Base-by-base conservation (phyloP, 306 rosid genomes). In the Echinosophora koreensis region DNA sequence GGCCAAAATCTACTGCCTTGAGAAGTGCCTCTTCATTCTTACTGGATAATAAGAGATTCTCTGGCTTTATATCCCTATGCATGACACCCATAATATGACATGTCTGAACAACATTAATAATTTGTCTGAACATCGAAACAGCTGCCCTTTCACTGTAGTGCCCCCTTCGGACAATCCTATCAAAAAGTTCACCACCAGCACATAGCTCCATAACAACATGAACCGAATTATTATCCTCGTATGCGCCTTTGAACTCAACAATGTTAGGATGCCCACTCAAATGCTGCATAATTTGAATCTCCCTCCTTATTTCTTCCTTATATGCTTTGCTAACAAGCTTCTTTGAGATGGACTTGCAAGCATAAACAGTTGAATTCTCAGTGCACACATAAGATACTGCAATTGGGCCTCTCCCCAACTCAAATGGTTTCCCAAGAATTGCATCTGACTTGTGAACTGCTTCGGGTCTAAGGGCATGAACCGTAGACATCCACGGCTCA, bases 331-430 rank as follows among this genome's bases (percentile, higher is more conserved):
- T 85, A 51, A 84, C 87, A 30, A 91, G 90, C 82, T 93, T 91
- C 85, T 91, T 93, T 8, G 93, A 93, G 47, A 93, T 88, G 4
- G 96, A 91, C 78, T 93, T 93, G 84, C 97, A 93, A 13, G 98
- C 98, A 81, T 77, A 93, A 58, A 78, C 77, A 6, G 87, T 87
- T 69, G 96, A 87, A 81, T 54, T 90, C 77, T 93, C 96, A 17
- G 85, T 85, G 74, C 98, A 91, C 0, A 86, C 89, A 69, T 88
- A 89, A 13, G 90, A 88, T 51, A 93, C 97, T 50, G 93, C 98
- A 85, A 86, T 88, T 80, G 84, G 91, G 3, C 98, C 98, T 79
- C 92, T 86, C 35, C 98, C 97, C 76, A 93, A 85, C 76, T 91
- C 94, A 73, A 64, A 88, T 47, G 93, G 82, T 66, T 86, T 94